A percentile compares a stretch with the other conserved stretches of the same genome.
These are phyloP conservation scores for Schizochytrium sp. DNA, from an alignment of 108 stramenopile genomes.

Conservation along the genomic window DNA sequence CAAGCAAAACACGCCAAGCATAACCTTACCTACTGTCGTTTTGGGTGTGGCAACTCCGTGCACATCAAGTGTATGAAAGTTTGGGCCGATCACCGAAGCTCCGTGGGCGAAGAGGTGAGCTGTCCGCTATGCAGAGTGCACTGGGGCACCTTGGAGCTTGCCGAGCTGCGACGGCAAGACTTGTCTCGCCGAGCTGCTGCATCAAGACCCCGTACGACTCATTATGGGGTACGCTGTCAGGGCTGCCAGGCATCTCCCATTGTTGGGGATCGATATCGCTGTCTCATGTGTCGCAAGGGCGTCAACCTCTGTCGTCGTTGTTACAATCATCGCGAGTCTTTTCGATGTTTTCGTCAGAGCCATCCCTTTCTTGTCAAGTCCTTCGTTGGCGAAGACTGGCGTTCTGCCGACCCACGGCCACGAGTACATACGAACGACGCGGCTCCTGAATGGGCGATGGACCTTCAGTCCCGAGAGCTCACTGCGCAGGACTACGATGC, in stretches of 20 bases:
- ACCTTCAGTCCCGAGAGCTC: background rate
- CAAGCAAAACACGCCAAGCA: no score
- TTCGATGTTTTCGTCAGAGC: background rate
- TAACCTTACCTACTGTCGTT: background rate
- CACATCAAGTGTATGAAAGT: slow-evolving; percentile 8
- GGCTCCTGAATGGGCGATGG: background rate
- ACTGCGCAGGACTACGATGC: background rate
- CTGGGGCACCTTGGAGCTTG: background rate
- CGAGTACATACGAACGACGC: background rate
- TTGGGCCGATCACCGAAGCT: background rate
- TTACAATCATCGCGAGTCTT: background rate
- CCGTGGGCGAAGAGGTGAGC: background rate
- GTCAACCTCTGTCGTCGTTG: background rate
- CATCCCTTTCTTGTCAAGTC: background rate
- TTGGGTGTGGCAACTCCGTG: background rate
- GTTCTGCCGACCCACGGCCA: background rate
- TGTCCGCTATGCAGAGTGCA: background rate
- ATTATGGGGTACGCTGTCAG: background rate
- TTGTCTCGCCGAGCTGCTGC: no score
- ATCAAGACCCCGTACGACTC: background rate
- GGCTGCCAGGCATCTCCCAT: background rate
- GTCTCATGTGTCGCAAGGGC: background rate
- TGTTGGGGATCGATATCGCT: background rate
- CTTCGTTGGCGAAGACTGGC: background rate
- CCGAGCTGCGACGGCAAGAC: background rate